A percentile compares a stretch with the other conserved stretches of the same genome.
Evolutionary conservation across 441 rosid genomes (phyloP).

Genomic region (Viola pubescens): DNA sequence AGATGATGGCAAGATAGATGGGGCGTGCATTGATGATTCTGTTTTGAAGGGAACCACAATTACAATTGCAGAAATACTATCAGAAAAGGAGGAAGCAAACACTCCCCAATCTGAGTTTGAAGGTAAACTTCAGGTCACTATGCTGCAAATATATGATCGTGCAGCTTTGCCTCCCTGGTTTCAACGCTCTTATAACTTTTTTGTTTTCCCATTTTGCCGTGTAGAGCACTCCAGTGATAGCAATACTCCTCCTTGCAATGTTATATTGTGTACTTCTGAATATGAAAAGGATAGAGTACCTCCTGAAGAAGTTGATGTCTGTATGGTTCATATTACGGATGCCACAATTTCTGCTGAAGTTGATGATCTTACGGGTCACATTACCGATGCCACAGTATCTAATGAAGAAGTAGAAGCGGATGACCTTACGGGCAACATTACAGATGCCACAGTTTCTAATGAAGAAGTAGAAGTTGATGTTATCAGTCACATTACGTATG

Average conservation of each 20-base stretch:
- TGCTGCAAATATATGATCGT: background rate
- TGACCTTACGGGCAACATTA: too few relatives aligned
- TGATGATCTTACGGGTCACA: too few relatives aligned
- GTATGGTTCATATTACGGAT: too few relatives aligned
- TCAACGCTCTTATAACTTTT: background rate
- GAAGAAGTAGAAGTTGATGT: too few relatives aligned
- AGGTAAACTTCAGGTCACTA: constrained; percentile 32
- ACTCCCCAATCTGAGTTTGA: constrained; percentile 27
- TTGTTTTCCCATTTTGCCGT: constrained; percentile 5
- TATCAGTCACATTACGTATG: too few relatives aligned
- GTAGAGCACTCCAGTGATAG: constrained; percentile 28
- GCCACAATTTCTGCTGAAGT: too few relatives aligned
- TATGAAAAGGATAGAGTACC: constrained; percentile 8
- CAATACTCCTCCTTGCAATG: constrained; percentile 23
- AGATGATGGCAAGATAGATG: constrained; percentile 31
- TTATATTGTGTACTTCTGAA: constrained; percentile 14
- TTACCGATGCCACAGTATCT: too few relatives aligned
- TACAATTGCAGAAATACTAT: constrained; percentile 20
- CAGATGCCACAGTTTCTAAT: too few relatives aligned
- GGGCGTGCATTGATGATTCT: constrained; percentile 17
- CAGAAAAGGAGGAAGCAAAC: constrained; percentile 27
- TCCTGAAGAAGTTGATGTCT: constrained; percentile 13
- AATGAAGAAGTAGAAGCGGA: too few relatives aligned
- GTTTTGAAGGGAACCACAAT: constrained; percentile 11
- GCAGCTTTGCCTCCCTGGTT: background rate